Evolutionary conservation across 176 grass and related monocot genomes (phyloP).

Genomic region (Raddia distichophylla): DNA sequence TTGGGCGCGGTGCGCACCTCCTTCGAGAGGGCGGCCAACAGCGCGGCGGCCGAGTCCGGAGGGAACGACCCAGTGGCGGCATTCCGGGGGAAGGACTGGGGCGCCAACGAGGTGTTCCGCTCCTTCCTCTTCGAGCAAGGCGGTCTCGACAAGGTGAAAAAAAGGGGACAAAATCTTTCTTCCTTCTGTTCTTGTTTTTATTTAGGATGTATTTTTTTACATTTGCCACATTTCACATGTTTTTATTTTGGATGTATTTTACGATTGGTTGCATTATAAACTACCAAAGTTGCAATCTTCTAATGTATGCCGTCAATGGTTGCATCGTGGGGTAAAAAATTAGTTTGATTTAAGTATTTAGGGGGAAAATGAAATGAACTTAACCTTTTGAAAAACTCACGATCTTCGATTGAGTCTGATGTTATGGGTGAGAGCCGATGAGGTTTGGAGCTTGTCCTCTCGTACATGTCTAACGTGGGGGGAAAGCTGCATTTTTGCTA

Average conservation of each 20-base stretch:
- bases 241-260: background rate
- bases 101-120: slow-evolving; percentile 71
- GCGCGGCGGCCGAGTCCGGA: slow-evolving; percentile 39
- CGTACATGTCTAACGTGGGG: background rate
- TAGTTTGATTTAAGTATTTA: background rate
- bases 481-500: background rate
- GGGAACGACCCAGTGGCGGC: slow-evolving; percentile 60
- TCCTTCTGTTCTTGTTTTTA: background rate
- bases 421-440: background rate
- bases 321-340: background rate
- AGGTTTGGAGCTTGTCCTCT: background rate
- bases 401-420: background rate
- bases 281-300: background rate
- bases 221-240: background rate
- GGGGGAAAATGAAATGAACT: background rate
- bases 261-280: background rate
- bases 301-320: background rate
- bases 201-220: no score
- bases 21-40: slow-evolving; percentile 70
- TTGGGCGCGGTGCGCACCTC: slow-evolving; percentile 81
- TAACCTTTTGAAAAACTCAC: background rate
- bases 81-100: slow-evolving; percentile 89
- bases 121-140: slow-evolving; percentile 84
- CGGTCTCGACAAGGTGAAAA: slow-evolving; percentile 63
- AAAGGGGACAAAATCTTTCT: slow-evolving; percentile 34